A percentile compares a stretch with the other conserved stretches of the same genome.
Conservation (phyloP, 2,329 filamentous ascomycete species). For the Aspergillus phoenicis region DNA sequence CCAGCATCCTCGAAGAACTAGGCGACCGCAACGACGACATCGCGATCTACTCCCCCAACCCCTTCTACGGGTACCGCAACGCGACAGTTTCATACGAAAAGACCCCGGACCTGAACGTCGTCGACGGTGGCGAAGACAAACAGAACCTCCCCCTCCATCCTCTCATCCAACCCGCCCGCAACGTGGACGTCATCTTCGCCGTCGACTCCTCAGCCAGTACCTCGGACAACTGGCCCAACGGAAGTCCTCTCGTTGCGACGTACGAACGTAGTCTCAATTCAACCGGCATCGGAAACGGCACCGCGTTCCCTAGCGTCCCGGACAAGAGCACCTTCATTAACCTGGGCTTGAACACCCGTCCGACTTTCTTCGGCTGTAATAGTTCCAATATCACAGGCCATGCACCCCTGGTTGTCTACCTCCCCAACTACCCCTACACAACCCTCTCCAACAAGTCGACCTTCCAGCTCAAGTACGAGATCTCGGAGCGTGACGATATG, state of each 20-base stretch:
- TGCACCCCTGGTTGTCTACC: constrained; percentile 71
- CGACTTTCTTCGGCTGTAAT: constrained; percentile 81
- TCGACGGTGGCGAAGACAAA: constrained; percentile 76
- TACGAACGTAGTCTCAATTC: constrained; percentile 66
- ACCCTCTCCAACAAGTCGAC: constrained; percentile 78
- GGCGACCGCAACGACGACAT: constrained; percentile 69
- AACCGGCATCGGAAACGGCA: constrained; percentile 64
- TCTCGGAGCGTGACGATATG: constrained; percentile 71
- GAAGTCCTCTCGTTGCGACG: constrained; percentile 71
- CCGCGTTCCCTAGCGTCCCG: constrained; percentile 71
- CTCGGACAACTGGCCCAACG: constrained; percentile 71
- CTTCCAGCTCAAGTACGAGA: constrained; percentile 66
- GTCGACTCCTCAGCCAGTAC: constrained; percentile 78
- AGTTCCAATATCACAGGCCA: constrained; percentile 61
- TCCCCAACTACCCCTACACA: constrained; percentile 83
- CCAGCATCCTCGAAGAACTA: constrained; percentile 56
- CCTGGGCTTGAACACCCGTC: constrained; percentile 70
- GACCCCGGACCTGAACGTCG: constrained; percentile 64
- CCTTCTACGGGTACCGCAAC: constrained; percentile 69
- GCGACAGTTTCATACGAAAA: constrained; percentile 60
- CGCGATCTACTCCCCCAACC: constrained; percentile 73
- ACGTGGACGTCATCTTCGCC: constrained; percentile 79
- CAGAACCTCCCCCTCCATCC: constrained; percentile 81
- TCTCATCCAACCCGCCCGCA: constrained; percentile 70
- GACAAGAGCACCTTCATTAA: constrained; percentile 78